Conservation (phyloP, 257 asterid genomes). For the Solanum neorickii region DNA sequence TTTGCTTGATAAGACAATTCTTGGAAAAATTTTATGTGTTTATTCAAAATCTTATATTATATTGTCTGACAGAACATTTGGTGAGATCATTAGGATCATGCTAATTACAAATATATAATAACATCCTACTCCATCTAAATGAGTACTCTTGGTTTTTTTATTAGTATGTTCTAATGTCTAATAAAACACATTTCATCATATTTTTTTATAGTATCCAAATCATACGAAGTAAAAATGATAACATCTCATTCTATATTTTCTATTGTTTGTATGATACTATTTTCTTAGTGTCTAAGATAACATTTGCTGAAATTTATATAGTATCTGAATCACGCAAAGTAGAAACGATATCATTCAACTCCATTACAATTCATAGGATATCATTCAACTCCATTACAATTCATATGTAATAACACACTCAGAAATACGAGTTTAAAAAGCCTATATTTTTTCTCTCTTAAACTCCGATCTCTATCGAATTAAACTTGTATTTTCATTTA, state of each 20-base stretch:
- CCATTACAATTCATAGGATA: not conserved
- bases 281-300: not conserved
- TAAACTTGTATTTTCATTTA: not conserved
- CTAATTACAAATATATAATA: not conserved
- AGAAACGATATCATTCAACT: not conserved
- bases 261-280: too few relatives aligned
- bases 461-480: not conserved
- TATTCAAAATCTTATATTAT: not conserved
- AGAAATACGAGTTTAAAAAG: not conserved
- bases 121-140: not conserved
- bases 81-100: not conserved
- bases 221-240: too few relatives aligned
- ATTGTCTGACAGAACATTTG: not conserved
- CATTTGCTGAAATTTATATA: not conserved
- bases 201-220: too few relatives aligned
- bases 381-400: not conserved
- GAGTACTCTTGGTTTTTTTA: not conserved
- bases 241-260: not conserved
- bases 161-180: not conserved
- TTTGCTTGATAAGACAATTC: not conserved
- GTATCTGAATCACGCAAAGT: too few relatives aligned
- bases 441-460: not conserved
- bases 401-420: not conserved
- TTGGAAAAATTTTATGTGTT: not conserved
- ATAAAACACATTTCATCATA: not conserved